phyloP scores from a whole-genome alignment of 169 alveolate genomes.

The Hepatocystis sp. region DNA sequence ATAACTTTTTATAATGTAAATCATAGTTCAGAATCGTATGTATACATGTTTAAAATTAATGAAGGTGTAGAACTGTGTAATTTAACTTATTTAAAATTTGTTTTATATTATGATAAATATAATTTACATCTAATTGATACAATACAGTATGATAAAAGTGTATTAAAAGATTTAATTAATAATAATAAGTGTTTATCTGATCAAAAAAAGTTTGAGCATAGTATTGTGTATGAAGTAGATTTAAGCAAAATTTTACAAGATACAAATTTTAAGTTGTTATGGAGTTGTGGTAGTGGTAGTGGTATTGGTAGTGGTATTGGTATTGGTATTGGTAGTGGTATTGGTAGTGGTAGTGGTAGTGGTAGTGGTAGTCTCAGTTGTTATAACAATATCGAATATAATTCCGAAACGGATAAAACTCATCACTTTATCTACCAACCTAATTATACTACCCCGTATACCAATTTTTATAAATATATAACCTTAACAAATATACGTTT shows the following conservation, averaged over 20 bases:
- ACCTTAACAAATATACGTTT: constrained; percentile 17
- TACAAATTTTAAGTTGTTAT: constrained; percentile 22
- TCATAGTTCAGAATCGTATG: constrained; percentile 35
- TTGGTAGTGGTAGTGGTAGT: too few species aligned
- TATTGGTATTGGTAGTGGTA: too few species aligned
- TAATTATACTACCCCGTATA: constrained; percentile 4
- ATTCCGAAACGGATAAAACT: background rate
- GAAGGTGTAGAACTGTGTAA: constrained; percentile 7
- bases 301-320: too few species aligned
- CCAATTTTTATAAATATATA: constrained; percentile 47
- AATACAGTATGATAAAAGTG: constrained; percentile 47
- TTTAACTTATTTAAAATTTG: constrained; percentile 30
- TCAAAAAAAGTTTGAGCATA: constrained; percentile 22
- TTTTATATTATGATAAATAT: constrained; percentile 56
- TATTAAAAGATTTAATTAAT: constrained; percentile 18
- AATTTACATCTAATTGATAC: constrained; percentile 31
- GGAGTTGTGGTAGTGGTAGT: too few species aligned
- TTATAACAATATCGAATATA: too few species aligned
- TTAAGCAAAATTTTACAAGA: constrained; percentile 26
- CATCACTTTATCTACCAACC: background rate
- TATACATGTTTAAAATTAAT: constrained; percentile 27
- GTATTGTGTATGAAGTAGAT: constrained; percentile 20
- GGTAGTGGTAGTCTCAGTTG: too few species aligned
- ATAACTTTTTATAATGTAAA: constrained; percentile 6
- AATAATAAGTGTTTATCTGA: constrained; percentile 7